Base-by-base conservation (phyloP, 2,329 filamentous ascomycete species). In the Aspergillus japonicus region DNA sequence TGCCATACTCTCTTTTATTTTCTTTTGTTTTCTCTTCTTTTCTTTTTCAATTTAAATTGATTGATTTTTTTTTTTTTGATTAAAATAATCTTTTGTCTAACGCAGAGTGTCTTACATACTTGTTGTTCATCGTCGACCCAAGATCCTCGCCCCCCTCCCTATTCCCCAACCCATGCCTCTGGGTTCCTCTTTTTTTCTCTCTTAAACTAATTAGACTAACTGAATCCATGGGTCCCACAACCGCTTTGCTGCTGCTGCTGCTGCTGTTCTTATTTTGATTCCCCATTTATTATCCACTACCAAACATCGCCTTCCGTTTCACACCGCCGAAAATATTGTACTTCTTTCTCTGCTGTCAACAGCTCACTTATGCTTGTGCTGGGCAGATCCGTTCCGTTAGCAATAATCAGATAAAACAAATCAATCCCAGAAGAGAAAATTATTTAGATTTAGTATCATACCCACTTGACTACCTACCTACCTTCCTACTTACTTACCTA, bases 111-210 rank as follows among this genome's bases (percentile, higher is more conserved):
- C 33, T 35, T 44, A 44, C 39, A 44, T 44, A 44, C 39, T 44
- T 44, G 33, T 35, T 35, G 33, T 35, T 35, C 33, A 35, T 35
- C 12, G 11, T 12, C 16, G 39, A 44, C 39, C 39, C 39, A 44
- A 44, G 39, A 44, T 44, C 39, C 39, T 44, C 39, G 39, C 39
- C 39, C 39, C 16, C 39, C 16, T 19, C 39, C 33, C 12, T 12
- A 12, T n/a, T n/a, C 14, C 31, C 23, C 48, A 50, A 12, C 39
- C 39, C 39, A 44, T 44, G 14, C 16, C 39, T 44, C 6, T 44
- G 39, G 33, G 56, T 56, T 54, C 24, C 39, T 42, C 39, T 44
- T 19, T 35, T 47, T 62, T 63, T 57, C 23, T 62, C 26, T 58
- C 26, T 29, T 29, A 35, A 35, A 35, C 33, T 16, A 35, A 35